Base-by-base conservation (phyloP, 2,329 filamentous ascomycete species). In the Calonectria hawksworthii region DNA sequence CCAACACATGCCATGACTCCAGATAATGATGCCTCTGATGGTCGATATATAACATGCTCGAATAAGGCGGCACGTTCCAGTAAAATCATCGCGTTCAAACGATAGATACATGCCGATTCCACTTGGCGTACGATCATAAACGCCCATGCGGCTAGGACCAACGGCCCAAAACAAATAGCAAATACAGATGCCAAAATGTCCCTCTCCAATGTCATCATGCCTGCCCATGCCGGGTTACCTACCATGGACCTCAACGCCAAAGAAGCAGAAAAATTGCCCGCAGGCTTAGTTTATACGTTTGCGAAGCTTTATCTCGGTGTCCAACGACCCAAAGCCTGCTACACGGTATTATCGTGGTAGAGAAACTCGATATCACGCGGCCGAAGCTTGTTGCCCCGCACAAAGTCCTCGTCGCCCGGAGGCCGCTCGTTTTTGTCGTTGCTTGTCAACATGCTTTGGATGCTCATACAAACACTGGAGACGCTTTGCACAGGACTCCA, bases 401-500 rank as follows among this genome's bases (percentile, higher is more conserved):
- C 96, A 82, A 99, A 99, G 14, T 97, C 94, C 71, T 94, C 94
- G 82, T 99, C 96, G 5, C 96, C 97, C 0, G 94, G 94, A 0
- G 97, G 97, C 41, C 97, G 90, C 86, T 99, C 96, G 81, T 96
- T 94, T 86, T 96, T 96, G 14, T 92, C 94, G 84, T 99, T 99
- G 75, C 96, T 96, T 1, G 97, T 98, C 82, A 99, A 86, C 97
- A 99, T 99, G 87, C 95, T 98, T 86, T 99, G 97, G 70, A 99
- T 91, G 85, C 95, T 98, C 92, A 99, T 97, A 88, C 96, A 98
- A 32, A 99, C 93, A 82, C 94, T 98, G 88, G 99, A 96, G 11
- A 98, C 97, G 74, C 96, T 98, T 84, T 99, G 97, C 0, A 99
- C 96, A 0, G 97, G 97, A 63, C 94, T 97, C 97, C 97, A 99